Conservation (phyloP, 148 eudicot genomes). For the Heliamphora exappendiculata region DNA sequence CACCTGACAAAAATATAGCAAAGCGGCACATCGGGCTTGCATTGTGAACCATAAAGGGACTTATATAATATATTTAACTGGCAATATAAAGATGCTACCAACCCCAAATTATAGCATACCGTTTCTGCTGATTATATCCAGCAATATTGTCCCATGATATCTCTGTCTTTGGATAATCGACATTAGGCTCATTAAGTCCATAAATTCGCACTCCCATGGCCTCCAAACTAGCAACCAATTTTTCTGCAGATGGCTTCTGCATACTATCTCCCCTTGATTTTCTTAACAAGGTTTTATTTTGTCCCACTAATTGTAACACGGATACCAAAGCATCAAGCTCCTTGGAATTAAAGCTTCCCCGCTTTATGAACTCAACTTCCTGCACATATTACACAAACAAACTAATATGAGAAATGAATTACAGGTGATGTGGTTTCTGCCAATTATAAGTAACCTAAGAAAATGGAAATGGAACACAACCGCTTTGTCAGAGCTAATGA, state of each 20-base stretch:
- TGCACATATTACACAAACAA: constrained; percentile 15
- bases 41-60: background rate
- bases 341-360: constrained; percentile 54
- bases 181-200: constrained; percentile 51
- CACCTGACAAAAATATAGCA: too few species aligned
- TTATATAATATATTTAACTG: background rate
- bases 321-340: constrained; percentile 94
- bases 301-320: constrained; percentile 61
- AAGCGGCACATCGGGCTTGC: background rate
- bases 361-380: constrained; percentile 93
- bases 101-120: constrained; percentile 34
- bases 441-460: background rate
- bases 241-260: constrained; percentile 40
- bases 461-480: constrained; percentile 27
- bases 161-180: constrained; percentile 31
- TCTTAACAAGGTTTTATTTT: constrained; percentile 34
- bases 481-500: constrained; percentile 79
- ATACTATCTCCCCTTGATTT: constrained; percentile 35
- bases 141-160: constrained; percentile 98
- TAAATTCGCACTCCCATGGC: constrained; percentile 87
- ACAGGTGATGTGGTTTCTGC: background rate
- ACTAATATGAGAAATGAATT: background rate
- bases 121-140: constrained; percentile 83
- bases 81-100: background rate
- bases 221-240: constrained; percentile 73